A percentile compares a stretch with the other conserved stretches of the same genome.
These are phyloP conservation scores for Euphorbia celastroides DNA, from an alignment of 441 rosid species.

Conservation along the genomic window DNA sequence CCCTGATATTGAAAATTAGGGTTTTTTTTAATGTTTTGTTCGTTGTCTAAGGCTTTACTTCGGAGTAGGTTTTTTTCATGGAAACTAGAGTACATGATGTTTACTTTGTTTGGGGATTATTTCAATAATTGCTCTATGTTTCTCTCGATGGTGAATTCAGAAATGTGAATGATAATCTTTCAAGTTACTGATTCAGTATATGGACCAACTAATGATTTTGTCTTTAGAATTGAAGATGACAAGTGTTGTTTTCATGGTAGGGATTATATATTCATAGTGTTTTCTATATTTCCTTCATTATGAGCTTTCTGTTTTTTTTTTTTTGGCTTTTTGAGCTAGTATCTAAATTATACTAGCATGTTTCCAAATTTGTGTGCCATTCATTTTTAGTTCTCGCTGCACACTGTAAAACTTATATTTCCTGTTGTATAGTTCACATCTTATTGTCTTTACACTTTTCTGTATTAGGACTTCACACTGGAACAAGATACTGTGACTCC, in stretches of 20 bases:
- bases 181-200: neutral
- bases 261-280: neutral
- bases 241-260: neutral
- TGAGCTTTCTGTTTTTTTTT: neutral
- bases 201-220: no score
- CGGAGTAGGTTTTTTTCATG: no score
- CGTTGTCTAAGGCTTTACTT: neutral
- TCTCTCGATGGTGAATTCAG: neutral
- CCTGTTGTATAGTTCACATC: neutral
- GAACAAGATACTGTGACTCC: constrained; percentile 84
- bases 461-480: constrained; percentile 73
- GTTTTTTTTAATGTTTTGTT: neutral
- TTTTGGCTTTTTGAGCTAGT: neutral
- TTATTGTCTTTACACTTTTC: neutral
- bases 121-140: neutral
- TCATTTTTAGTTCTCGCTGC: neutral
- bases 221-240: no score
- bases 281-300: neutral
- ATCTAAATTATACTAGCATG: neutral
- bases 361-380: neutral
- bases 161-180: neutral
- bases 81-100: no score
- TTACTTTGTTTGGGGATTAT: neutral
- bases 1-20: neutral
- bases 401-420: neutral